These are phyloP conservation scores for Penicillium manginii DNA, from an alignment of 495 filamentous ascomycete genomes.

Conservation along the genomic window DNA sequence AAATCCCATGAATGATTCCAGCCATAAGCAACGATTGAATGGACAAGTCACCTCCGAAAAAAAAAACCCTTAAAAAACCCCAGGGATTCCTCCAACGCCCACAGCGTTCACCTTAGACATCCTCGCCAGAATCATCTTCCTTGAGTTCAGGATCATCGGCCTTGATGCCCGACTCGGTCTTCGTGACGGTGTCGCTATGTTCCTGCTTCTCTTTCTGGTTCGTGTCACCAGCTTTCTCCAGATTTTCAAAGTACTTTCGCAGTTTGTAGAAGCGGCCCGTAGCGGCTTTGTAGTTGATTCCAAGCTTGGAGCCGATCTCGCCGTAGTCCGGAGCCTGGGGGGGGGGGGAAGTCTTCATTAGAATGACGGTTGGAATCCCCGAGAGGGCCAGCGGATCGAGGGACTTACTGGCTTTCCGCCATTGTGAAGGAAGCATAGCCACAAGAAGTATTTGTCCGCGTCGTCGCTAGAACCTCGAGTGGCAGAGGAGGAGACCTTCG, in stretches of 20 bases:
- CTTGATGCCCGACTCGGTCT: neutral
- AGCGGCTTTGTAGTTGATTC: neutral
- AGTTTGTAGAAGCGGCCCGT: neutral
- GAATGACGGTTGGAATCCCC: neutral
- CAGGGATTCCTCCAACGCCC: too few relatives aligned
- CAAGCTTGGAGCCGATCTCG: neutral
- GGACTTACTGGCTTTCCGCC: neutral
- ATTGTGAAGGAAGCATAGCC: neutral
- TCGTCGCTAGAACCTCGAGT: neutral
- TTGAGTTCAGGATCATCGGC: neutral
- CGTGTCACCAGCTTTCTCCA: neutral
- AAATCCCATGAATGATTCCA: too few relatives aligned
- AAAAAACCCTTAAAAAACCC: too few relatives aligned
- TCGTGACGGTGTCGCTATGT: neutral
- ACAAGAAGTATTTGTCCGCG: neutral
- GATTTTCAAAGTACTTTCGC: neutral
- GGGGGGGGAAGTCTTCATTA: neutral
- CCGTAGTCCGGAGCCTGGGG: neutral
- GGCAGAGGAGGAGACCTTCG: neutral
- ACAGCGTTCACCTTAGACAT: too few relatives aligned
- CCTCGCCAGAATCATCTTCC: neutral
- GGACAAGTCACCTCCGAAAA: too few relatives aligned
- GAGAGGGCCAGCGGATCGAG: neutral
- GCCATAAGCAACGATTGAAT: too few relatives aligned
- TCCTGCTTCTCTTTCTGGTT: neutral